A percentile compares a stretch with the other conserved stretches of the same genome.
Conservation (phyloP, 495 filamentous ascomycete genomes). For the Penicillium longicatenatum region DNA sequence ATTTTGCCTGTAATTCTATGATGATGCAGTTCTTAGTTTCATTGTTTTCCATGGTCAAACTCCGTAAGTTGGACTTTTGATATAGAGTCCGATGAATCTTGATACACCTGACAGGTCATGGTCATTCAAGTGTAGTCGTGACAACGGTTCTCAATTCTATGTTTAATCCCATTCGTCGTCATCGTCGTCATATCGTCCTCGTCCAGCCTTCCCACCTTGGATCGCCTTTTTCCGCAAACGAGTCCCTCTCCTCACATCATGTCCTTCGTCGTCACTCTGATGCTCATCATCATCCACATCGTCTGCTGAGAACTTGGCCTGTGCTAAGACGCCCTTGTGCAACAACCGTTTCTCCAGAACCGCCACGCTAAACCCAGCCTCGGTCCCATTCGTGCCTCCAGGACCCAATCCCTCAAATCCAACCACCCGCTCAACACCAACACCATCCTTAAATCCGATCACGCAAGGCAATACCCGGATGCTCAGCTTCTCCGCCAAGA, state of each 20-base stretch:
- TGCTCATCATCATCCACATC: conserved; percentile 41
- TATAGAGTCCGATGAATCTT: neutral
- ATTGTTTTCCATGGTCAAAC: too few species aligned
- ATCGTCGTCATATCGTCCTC: conserved; percentile 44
- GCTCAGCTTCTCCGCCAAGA: conserved; percentile 69
- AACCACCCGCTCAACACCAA: conserved; percentile 66
- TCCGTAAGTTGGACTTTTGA: neutral
- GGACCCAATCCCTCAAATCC: conserved; percentile 73
- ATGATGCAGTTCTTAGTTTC: conserved; percentile 37
- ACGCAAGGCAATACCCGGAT: conserved; percentile 75
- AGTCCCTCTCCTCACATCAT: conserved; percentile 21
- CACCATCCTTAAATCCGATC: conserved; percentile 70
- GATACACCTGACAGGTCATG: neutral
- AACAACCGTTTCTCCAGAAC: conserved; percentile 68
- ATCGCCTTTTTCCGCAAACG: conserved; percentile 51
- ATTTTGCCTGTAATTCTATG: conserved; percentile 44
- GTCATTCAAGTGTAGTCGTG: neutral
- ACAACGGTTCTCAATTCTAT: neutral
- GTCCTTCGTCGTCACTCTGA: conserved; percentile 31
- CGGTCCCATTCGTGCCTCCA: conserved; percentile 54
- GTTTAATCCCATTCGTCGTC: conserved; percentile 67
- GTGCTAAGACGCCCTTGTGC: conserved; percentile 57
- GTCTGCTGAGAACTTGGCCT: conserved; percentile 49
- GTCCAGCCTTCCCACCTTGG: conserved; percentile 36
- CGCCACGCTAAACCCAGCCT: conserved; percentile 59